Base-by-base conservation (phyloP, 768 basidiomycete genomes). In the Steccherinum ochraceum region DNA sequence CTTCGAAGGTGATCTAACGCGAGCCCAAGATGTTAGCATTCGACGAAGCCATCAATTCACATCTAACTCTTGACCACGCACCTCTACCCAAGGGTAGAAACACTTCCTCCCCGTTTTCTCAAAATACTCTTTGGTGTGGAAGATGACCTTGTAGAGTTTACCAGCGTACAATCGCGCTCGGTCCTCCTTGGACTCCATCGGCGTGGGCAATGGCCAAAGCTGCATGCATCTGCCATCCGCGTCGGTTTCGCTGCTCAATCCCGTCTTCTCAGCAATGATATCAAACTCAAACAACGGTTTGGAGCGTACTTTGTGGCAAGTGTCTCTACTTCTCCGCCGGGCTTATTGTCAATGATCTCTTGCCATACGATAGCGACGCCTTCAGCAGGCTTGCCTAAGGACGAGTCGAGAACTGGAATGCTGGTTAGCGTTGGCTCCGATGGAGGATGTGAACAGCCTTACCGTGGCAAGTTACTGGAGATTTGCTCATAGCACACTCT, bases 391-490 rank as follows among this genome's bases (percentile, higher is more conserved):
- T 80, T 89, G 21, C 93, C 93, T 1, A 78, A 72, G 10, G 89
- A 86, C 1, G 89, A 81, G 63, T 96, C 93, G 56, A 96, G 83
- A 16, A 95, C 93, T 94, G 53, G 44, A 10, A 24, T 16, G 11
- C 24, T 27, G 2, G 12, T 45, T 2, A 26, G 44, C 25, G 39
- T 18, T 45, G 21, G 46, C 45, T 18, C 23, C 18, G 3, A 7
- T 23, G 12, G 20, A 23, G 12, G 18, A 27, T 25, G 13, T n/a
- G 4, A 27, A 20, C 39, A 51, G 7, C 30, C 74, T 50, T 57
- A 90, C 93, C 85, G 53, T 96, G 93, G 65, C 93, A 95, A 30
- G 93, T 96, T 54, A 96, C 89, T 1, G 90, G 89, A 3, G 93
- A 91, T 61, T 78, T 84, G 40, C 74, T 67, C 71, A 43, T 43